Evolutionary conservation across 2,329 filamentous ascomycete species (phyloP).

Genomic region (Colletotrichum tanaceti): DNA sequence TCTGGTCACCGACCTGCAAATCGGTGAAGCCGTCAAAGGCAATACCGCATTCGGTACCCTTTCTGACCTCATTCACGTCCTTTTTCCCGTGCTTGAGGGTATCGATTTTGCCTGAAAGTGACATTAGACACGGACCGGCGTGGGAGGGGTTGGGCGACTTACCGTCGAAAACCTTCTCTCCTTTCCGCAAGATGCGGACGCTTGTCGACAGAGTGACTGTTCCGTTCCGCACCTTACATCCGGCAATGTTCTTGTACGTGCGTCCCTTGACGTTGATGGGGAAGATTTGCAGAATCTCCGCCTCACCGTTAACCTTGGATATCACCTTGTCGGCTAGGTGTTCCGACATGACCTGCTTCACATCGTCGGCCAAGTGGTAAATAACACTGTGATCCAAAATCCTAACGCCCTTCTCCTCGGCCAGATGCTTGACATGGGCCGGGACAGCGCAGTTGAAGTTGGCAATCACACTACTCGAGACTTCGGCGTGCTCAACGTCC

Average conservation of each 20-base stretch:
- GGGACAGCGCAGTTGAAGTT: constrained; percentile 85
- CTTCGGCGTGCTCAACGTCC: constrained; percentile 88
- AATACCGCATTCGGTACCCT: constrained; percentile 94
- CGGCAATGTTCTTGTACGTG: constrained; percentile 80
- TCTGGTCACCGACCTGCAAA: constrained; percentile 82
- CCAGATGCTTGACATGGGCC: constrained; percentile 74
- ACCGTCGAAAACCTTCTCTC: constrained; percentile 85
- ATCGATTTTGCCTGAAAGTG: constrained; percentile 74
- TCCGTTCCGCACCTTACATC: constrained; percentile 88
- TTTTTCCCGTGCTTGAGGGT: constrained; percentile 94
- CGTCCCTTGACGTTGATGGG: constrained; percentile 82
- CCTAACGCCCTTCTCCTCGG: constrained; percentile 76
- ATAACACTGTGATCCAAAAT: constrained; percentile 91
- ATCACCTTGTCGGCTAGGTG: constrained; percentile 75
- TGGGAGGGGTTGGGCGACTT: constrained; percentile 53
- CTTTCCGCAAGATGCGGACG: constrained; percentile 78
- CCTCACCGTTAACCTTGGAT: constrained; percentile 84
- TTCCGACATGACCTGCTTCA: constrained; percentile 74
- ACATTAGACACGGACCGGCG: constrained; percentile 6
- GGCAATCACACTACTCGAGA: constrained; percentile 80
- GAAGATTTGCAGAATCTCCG: constrained; percentile 86
- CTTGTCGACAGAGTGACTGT: constrained; percentile 70
- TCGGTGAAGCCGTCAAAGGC: constrained; percentile 83
- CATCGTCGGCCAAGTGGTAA: constrained; percentile 81
- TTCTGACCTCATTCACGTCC: constrained; percentile 88